phyloP scores from a whole-genome alignment of 2,329 filamentous ascomycete genomes.

The Monosporascus sp. region DNA sequence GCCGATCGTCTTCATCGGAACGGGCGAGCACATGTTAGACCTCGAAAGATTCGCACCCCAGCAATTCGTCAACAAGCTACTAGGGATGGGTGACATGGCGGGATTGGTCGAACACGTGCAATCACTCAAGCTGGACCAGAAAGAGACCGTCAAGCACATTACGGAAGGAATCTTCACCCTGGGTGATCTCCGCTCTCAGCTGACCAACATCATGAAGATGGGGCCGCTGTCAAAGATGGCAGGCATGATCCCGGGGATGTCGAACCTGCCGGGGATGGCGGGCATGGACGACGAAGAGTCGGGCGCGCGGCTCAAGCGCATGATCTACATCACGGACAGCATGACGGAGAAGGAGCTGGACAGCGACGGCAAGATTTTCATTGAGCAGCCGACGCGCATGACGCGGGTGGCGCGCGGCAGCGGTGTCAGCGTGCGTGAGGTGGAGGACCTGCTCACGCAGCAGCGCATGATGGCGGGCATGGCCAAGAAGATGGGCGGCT shows the following conservation, averaged over 20 bases:
- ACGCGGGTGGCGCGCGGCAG: constrained; percentile 85
- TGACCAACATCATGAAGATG: constrained; percentile 99
- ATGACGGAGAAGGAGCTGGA: constrained; percentile 98
- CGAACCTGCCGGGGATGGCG: constrained; percentile 71
- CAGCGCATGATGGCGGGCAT: constrained; percentile 98
- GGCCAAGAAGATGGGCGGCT: constrained; percentile 98
- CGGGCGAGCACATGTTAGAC: constrained; percentile 94
- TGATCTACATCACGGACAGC: constrained; percentile 98
- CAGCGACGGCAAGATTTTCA: constrained; percentile 88
- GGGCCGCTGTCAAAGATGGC: constrained; percentile 95
- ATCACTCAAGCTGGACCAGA: constrained; percentile 89
- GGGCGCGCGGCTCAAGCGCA: constrained; percentile 86
- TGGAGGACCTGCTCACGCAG: constrained; percentile 95
- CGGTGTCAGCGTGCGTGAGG: constrained; percentile 84
- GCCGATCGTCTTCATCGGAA: constrained; percentile 96
- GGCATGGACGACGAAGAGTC: constrained; percentile 97
- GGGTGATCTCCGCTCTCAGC: too few relatives aligned
- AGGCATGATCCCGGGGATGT: constrained; percentile 95
- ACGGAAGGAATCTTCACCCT: constrained; percentile 95
- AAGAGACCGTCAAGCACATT: constrained; percentile 99
- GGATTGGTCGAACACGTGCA: constrained; percentile 96
- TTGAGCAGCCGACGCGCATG: constrained; percentile 89
- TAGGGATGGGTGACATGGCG: constrained; percentile 96
- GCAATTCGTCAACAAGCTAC: constrained; percentile 86
- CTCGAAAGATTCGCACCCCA: constrained; percentile 89